These are phyloP conservation scores for Pseudomicrostroma phylloplanum DNA, from an alignment of 1,284 basidiomycete species.

Conservation along the genomic window DNA sequence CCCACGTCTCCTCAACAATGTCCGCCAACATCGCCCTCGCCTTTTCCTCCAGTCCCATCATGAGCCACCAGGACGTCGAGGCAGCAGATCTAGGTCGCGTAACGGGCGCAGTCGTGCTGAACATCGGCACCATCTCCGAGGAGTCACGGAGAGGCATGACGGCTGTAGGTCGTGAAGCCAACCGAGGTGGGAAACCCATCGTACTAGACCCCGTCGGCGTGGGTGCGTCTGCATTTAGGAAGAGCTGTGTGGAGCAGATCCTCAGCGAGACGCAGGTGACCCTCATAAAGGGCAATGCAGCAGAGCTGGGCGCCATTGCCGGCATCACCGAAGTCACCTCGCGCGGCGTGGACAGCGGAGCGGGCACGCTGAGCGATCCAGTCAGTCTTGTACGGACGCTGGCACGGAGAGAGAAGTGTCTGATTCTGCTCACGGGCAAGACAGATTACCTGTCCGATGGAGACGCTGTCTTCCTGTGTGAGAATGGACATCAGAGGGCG, in stretches of 20 bases:
- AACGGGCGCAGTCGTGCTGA: constrained; percentile 70
- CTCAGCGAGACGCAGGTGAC: constrained; percentile 79
- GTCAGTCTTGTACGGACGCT: constrained; percentile 64
- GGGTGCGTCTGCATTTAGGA: constrained; percentile 72
- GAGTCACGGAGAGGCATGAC: constrained; percentile 66
- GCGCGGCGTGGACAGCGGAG: constrained; percentile 83
- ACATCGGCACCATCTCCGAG: constrained; percentile 76
- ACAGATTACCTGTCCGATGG: constrained; percentile 85
- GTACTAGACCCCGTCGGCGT: constrained; percentile 92
- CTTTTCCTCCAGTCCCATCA: constrained; percentile 83
- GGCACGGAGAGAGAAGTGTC: constrained; percentile 70
- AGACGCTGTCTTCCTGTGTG: constrained; percentile 60
- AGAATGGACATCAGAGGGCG: constrained; percentile 71
- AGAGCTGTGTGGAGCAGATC: constrained; percentile 60
- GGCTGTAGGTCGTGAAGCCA: constrained; percentile 61
- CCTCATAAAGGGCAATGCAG: constrained; percentile 92
- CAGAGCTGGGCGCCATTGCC: constrained; percentile 73
- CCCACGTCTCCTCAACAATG: constrained; percentile 81
- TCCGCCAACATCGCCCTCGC: constrained; percentile 87
- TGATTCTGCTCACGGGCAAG: constrained; percentile 76
- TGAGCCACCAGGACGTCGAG: constrained; percentile 64
- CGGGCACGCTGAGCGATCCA: constrained; percentile 70
- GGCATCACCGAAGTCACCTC: constrained; percentile 64
- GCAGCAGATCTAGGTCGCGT: constrained; percentile 71
- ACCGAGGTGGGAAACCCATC: constrained; percentile 57